phyloP scores from a whole-genome alignment of 257 asterid genomes.

The Mentha longifolia region DNA sequence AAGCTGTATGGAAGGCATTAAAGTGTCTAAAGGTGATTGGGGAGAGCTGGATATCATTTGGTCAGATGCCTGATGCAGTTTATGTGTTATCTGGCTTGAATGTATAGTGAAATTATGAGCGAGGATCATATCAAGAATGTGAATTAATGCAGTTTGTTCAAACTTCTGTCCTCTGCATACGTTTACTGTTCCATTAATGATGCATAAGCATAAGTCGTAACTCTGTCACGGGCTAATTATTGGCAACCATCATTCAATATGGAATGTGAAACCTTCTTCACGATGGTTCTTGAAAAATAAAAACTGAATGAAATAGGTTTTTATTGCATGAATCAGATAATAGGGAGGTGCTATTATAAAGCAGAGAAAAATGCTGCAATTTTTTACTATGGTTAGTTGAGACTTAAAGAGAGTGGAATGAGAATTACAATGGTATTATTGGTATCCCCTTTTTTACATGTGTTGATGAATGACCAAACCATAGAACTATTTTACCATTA shows the following conservation, averaged over 20 bases:
- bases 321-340: background rate
- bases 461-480: too few relatives aligned
- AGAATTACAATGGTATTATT: background rate
- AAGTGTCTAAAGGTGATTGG: slow-evolving; percentile 35
- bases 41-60: slow-evolving; percentile 49
- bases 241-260: background rate
- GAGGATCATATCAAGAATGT: background rate
- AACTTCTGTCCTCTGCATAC: background rate
- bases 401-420: background rate
- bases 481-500: background rate
- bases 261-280: background rate
- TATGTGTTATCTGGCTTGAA: background rate
- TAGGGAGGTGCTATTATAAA: background rate
- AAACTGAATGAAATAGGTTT: background rate
- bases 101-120: background rate
- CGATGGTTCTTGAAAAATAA: background rate
- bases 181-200: background rate
- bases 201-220: background rate
- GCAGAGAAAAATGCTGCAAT: background rate
- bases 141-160: background rate
- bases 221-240: background rate
- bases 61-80: slow-evolving; percentile 30
- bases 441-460: background rate
- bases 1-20: slow-evolving; percentile 26
- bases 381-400: too few relatives aligned